These are phyloP conservation scores for Moricandia moricandioides DNA, from an alignment of 345 rosid species.

Conservation along the genomic window DNA sequence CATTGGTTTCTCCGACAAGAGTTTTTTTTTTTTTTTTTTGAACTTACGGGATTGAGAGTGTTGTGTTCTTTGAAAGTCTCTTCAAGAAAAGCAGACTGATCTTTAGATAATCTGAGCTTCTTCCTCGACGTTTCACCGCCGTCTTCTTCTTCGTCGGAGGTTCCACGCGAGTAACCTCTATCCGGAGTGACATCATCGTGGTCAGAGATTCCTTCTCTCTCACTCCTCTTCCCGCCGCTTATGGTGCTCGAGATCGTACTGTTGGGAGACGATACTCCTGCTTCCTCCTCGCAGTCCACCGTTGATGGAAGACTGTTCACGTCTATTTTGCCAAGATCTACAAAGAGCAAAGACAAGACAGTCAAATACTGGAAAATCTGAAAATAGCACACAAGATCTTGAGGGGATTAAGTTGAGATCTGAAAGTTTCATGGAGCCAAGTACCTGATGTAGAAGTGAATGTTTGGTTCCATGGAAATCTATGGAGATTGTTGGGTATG, in stretches of 20 bases:
- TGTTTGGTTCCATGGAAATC: slow-evolving; percentile 31
- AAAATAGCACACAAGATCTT: background rate
- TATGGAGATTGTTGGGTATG: slow-evolving; percentile 22
- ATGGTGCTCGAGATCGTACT: slow-evolving; percentile 82
- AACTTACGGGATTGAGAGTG: slow-evolving; percentile 96
- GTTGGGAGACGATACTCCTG: slow-evolving; percentile 87
- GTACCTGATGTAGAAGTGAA: background rate
- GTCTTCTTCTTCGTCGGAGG: slow-evolving; percentile 88
- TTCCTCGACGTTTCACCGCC: slow-evolving; percentile 81
- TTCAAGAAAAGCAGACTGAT: slow-evolving; percentile 91
- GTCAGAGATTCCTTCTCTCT: slow-evolving; percentile 58
- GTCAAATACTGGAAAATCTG: background rate
- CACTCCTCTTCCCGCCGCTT: slow-evolving; percentile 91
- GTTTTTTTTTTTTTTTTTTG: background rate
- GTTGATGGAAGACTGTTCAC: slow-evolving; percentile 72
- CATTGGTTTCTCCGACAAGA: background rate
- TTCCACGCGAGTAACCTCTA: slow-evolving; percentile 71
- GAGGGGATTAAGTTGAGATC: background rate
- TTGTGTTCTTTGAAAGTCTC: slow-evolving; percentile 93
- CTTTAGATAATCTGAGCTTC: slow-evolving; percentile 88
- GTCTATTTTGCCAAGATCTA: slow-evolving; percentile 90
- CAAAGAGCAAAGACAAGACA: slow-evolving; percentile 18
- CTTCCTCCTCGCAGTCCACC: slow-evolving; percentile 69
- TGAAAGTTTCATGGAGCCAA: background rate
- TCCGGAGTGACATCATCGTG: slow-evolving; percentile 57